Evolutionary conservation across 2,329 filamentous ascomycete species (phyloP).

Genomic region (Alternaria conjuncta): DNA sequence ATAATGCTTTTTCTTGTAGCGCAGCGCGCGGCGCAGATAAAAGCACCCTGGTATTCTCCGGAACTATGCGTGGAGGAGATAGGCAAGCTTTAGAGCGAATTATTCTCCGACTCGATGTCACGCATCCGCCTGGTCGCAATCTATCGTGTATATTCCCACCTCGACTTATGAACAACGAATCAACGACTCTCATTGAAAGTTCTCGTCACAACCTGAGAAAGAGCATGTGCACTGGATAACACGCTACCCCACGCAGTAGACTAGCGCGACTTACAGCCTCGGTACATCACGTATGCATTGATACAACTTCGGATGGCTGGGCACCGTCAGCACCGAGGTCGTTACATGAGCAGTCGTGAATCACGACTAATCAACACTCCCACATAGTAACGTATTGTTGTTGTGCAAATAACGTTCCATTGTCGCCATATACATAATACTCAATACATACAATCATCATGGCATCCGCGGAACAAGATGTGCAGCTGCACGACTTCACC

Average conservation of each 20-base stretch:
- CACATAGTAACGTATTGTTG: not conserved
- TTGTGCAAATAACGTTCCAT: not conserved
- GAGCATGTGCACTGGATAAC: not conserved
- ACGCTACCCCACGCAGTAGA: not conserved
- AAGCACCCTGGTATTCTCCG: not conserved
- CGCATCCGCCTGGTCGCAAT: not conserved
- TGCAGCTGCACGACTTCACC: constrained; percentile 43
- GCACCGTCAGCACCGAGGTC: constrained; percentile 8
- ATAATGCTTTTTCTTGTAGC: not conserved
- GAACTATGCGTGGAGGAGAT: not conserved
- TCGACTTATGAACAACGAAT: not conserved
- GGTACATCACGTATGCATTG: constrained; percentile 7
- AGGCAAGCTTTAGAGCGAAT: not conserved
- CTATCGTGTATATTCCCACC: not conserved
- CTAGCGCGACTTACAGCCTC: constrained; percentile 10
- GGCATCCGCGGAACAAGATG: constrained; percentile 38
- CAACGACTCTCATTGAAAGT: not conserved
- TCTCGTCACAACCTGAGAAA: not conserved
- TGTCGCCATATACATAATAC: not conserved
- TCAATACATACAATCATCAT: constrained; percentile 1
- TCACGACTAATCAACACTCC: not conserved
- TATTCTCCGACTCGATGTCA: not conserved
- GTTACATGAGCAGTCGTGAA: not conserved
- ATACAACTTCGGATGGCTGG: not conserved
- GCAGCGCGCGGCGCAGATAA: not conserved